Base-by-base conservation (phyloP, 75 land plant genomes). In the Pinus taeda region DNA sequence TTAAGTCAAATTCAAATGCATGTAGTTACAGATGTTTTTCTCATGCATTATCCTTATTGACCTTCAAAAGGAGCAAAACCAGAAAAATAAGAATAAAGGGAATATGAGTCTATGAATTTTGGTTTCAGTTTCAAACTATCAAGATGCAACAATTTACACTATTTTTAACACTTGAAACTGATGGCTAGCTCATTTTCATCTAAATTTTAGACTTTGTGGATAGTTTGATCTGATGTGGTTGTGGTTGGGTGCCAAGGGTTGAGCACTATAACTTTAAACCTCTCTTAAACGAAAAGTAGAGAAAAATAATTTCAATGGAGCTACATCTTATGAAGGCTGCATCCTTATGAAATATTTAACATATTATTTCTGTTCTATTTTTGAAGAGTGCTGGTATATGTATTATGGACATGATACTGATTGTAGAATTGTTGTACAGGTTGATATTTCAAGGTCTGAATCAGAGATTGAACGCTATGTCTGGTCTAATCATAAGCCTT, bases 401-500 rank as follows among this genome's bases (percentile, higher is more conserved):
- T n/a, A n/a, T n/a, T n/a, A n/a, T 26, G 71, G 49, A 7, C 20
- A n/a, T 81, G 39, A 64, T 74, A 26, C 29, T 77, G 71, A 49
- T 26, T 75, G 36, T 24, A 2, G 9, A 49, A 49, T 66, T 39
- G n/a, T 36, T 42, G 4, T 73, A n/a, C 81, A 85, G 85, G 77
- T 53, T 11, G 30, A 37, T 65, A 49, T n/a, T 37, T 56, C 78
- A 17, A 80, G 53, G 9, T 21, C 60, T 29, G 79, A 71, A 36
- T 64, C 80, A 60, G 92, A 84, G 57, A 84, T 94, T 20, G 93
- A 88, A 59, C 59, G 78, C 11, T 83, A 83, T 76, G 91, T 92
- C 4, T 94, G 97, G 97, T 82, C 83, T 22, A 76, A 76, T 75
- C 81, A 82, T 17, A 89, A 81, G 71, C 90, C 93, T 21, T 95